Percentiles rank a stretch among this genome's conserved stretches.
Conservation (phyloP, 768 basidiomycete genomes). For the Lyophyllum decastes region DNA sequence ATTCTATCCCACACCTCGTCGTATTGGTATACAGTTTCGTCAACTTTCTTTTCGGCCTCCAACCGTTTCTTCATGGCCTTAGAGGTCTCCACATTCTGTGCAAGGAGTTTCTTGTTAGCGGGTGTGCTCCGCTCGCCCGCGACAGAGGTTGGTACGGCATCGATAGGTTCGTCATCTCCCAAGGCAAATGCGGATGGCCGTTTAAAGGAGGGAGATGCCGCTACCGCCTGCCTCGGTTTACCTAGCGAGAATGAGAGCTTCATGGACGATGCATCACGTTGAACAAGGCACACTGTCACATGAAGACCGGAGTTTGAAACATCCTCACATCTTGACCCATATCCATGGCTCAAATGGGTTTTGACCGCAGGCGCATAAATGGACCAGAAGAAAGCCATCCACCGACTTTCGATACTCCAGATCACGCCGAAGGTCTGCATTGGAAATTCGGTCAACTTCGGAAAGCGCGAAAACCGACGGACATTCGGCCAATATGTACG, state of each 20-base stretch:
- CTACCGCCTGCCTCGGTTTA: slow-evolving; percentile 56
- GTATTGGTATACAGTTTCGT: slow-evolving; percentile 87
- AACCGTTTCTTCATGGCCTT: slow-evolving; percentile 71
- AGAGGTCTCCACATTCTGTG: slow-evolving; percentile 61
- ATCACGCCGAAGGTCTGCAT: slow-evolving; percentile 20
- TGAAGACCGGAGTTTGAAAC: slow-evolving; percentile 34
- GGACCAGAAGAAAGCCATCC: slow-evolving; percentile 85
- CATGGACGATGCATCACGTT: slow-evolving; percentile 43
- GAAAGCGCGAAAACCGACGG: slow-evolving; percentile 51
- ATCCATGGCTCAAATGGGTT: slow-evolving; percentile 52
- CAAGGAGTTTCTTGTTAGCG: slow-evolving; percentile 55
- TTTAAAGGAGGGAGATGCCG: slow-evolving; percentile 44
- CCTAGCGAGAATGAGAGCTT: slow-evolving; percentile 89
- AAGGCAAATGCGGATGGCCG: slow-evolving; percentile 65
- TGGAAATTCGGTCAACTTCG: slow-evolving; percentile 42
- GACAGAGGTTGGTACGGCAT: slow-evolving; percentile 47
- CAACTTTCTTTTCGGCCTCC: slow-evolving; percentile 77
- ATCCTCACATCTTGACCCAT: neutral
- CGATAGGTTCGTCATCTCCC: slow-evolving; percentile 60
- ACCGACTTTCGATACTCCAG: slow-evolving; percentile 56
- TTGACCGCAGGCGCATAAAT: slow-evolving; percentile 87
- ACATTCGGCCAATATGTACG: slow-evolving; percentile 88
- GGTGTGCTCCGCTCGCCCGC: slow-evolving; percentile 36
- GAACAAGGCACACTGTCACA: slow-evolving; percentile 11
- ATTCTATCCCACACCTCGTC: slow-evolving; percentile 97